Evolutionary conservation across 306 rosid species (phyloP).

Genomic region (Prunus kanzakura): DNA sequence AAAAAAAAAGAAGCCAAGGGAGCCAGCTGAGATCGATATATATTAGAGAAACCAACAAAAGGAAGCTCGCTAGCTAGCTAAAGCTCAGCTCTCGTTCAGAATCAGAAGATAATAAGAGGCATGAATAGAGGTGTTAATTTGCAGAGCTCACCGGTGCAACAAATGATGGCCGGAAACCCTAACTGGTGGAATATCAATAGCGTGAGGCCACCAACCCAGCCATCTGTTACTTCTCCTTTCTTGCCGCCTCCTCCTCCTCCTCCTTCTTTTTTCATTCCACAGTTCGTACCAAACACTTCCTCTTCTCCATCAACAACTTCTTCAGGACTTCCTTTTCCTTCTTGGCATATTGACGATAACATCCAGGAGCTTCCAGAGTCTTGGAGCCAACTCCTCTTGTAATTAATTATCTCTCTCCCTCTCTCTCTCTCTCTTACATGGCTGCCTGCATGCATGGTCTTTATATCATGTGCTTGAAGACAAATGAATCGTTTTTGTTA

Average conservation of each 20-base stretch:
- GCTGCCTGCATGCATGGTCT: constrained; percentile 5
- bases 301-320: constrained; percentile 8
- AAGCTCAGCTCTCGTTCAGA: not conserved
- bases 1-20: not conserved
- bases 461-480: not conserved
- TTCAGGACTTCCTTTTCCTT: constrained; percentile 48
- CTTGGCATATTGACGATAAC: constrained; percentile 45
- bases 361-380: constrained; percentile 69
- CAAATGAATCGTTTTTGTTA: not conserved
- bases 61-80: not conserved
- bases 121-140: constrained; percentile 74
- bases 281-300: constrained; percentile 20
- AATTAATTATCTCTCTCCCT: not conserved
- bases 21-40: not conserved
- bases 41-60: too few relatives aligned
- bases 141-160: constrained; percentile 90
- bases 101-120: constrained; percentile 1
- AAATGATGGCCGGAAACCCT: constrained; percentile 91
- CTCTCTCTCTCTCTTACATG: constrained; percentile 5
- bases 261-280: constrained; percentile 22
- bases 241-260: constrained; percentile 39
- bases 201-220: constrained; percentile 44
- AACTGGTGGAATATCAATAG: constrained; percentile 85
- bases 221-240: constrained; percentile 48
- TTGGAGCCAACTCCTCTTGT: constrained; percentile 93